These are phyloP conservation scores for Nakazawaea wickerhamii DNA, from an alignment of 805 yeast genomes.

Conservation along the genomic window DNA sequence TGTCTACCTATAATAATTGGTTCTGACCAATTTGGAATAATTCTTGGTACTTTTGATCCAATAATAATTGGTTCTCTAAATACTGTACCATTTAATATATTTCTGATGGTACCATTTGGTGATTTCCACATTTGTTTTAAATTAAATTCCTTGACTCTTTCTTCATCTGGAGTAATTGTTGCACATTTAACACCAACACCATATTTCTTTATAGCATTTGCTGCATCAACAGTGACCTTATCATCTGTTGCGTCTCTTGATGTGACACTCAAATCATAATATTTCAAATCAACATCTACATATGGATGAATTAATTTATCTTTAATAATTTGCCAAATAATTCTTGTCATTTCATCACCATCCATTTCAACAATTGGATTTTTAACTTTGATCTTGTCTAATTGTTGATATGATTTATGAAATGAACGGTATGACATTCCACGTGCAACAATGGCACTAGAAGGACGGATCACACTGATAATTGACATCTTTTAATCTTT, in stretches of 20 bases:
- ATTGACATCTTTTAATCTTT: neutral
- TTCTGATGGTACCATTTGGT: conserved; percentile 81
- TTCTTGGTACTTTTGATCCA: conserved; percentile 63
- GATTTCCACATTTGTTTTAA: conserved; percentile 82
- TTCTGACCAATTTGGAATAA: conserved; percentile 75
- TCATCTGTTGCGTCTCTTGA: conserved; percentile 69
- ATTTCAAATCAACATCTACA: conserved; percentile 67
- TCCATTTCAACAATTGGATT: conserved; percentile 75
- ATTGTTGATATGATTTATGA: conserved; percentile 16
- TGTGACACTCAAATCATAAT: conserved; percentile 67
- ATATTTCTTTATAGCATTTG: conserved; percentile 64
- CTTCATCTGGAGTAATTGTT: conserved; percentile 81
- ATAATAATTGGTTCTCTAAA: conserved; percentile 82
- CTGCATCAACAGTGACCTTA: conserved; percentile 72
- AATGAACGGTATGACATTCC: conserved; percentile 4
- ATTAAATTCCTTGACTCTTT: conserved; percentile 66
- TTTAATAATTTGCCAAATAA: conserved; percentile 75
- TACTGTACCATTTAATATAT: conserved; percentile 77
- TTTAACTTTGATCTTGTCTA: conserved; percentile 61
- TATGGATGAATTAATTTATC: conserved; percentile 62
- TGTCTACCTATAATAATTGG: conserved; percentile 86
- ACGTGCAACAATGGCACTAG: neutral
- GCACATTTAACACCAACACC: conserved; percentile 86
- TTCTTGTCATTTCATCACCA: conserved; percentile 85
- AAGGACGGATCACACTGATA: neutral